Conservation (phyloP, 345 rosid genomes). For the Syzygium jambos region DNA sequence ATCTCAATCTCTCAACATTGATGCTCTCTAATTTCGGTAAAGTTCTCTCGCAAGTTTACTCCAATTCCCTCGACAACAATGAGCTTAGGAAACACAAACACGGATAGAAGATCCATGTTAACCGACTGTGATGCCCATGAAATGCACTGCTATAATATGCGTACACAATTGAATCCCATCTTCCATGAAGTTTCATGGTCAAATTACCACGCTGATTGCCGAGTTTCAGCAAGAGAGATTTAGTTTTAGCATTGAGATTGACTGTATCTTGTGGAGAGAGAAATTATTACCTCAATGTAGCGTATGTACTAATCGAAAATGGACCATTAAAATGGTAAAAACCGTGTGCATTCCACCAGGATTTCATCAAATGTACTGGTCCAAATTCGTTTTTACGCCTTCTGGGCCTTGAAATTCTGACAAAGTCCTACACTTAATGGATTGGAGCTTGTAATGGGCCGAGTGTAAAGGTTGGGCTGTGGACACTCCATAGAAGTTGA, state of each 20-base stretch:
- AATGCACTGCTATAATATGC: neutral
- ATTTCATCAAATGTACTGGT: neutral
- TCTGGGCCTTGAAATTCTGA: neutral
- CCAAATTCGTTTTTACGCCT: neutral
- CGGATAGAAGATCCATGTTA: neutral
- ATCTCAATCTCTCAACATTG: neutral
- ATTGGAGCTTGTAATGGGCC: neutral
- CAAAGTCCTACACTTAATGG: neutral
- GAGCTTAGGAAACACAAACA: too few species aligned
- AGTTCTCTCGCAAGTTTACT: neutral
- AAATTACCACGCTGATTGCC: neutral
- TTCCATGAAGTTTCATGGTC: neutral
- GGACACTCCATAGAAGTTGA: neutral
- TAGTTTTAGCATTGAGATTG: too few species aligned
- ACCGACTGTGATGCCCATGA: neutral
- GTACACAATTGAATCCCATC: neutral
- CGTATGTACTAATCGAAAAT: neutral
- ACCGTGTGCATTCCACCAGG: too few species aligned
- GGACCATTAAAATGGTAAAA: neutral
- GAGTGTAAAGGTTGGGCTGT: neutral
- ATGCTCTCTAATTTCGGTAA: too few species aligned
- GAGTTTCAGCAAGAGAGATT: too few species aligned
- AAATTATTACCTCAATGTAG: too few species aligned
- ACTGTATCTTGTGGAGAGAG: too few species aligned
- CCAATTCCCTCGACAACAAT: neutral